Percentiles rank a stretch among this genome's conserved stretches.
phyloP scores from a whole-genome alignment of 2,329 filamentous ascomycete genomes.

The Leptographium lundbergii region DNA sequence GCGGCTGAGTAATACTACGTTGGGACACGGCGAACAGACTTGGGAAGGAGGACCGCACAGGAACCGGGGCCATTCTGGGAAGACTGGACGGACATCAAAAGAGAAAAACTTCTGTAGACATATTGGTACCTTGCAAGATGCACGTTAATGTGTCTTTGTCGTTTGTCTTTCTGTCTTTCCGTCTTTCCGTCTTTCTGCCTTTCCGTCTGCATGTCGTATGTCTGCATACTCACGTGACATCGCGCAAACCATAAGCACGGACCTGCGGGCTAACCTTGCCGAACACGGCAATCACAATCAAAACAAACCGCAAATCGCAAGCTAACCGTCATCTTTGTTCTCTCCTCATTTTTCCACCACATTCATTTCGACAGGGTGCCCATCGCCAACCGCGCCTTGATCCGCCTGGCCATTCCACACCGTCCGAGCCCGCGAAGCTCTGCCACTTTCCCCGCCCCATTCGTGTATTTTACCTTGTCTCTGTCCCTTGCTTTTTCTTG shows the following conservation, averaged over 20 bases:
- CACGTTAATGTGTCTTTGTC: too few relatives aligned
- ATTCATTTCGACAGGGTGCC: background rate
- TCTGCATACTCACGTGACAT: slow-evolving; percentile 1
- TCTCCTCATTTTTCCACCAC: background rate
- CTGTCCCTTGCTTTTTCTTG: background rate
- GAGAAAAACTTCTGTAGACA: background rate
- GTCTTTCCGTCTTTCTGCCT: background rate
- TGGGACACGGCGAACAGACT: background rate
- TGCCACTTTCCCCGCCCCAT: background rate
- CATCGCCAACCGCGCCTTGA: background rate
- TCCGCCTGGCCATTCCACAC: background rate
- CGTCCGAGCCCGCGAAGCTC: background rate
- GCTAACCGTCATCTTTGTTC: background rate
- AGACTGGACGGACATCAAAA: background rate
- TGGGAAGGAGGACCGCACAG: background rate
- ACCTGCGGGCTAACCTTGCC: slow-evolving; percentile 2
- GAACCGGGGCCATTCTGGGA: background rate
- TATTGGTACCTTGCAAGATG: background rate
- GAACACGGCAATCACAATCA: slow-evolving; percentile 12
- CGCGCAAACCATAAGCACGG: background rate
- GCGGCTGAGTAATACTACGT: slow-evolving; percentile 17
- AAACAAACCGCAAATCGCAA: slow-evolving; percentile 11
- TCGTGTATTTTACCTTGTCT: background rate
- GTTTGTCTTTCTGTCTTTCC: background rate
- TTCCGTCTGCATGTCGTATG: background rate